A percentile compares a stretch with the other conserved stretches of the same genome.
Evolutionary conservation across 108 stramenopile species (phyloP).

Genomic region (Epithemia pelagica): DNA sequence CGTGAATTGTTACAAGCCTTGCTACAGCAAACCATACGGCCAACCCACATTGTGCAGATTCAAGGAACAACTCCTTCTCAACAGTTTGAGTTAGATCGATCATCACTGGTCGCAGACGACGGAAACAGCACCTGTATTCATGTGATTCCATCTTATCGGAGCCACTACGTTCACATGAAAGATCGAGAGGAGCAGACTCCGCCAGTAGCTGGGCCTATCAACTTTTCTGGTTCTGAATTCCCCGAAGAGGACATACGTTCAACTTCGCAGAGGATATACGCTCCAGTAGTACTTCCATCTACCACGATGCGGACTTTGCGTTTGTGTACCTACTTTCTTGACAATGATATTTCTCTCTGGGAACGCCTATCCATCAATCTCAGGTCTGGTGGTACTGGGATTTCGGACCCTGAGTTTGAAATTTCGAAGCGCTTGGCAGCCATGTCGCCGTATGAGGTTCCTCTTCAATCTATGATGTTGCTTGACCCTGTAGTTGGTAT

Average conservation of each 20-base stretch:
- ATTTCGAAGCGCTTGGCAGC: slow-evolving; percentile 42
- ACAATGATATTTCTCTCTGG: slow-evolving; percentile 27
- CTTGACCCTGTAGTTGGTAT: slow-evolving; percentile 1
- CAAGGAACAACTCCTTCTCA: slow-evolving; percentile 52
- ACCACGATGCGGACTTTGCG: slow-evolving; percentile 50
- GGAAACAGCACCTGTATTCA: background rate
- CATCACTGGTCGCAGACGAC: slow-evolving; percentile 1
- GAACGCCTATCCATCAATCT: slow-evolving; percentile 2
- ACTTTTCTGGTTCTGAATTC: background rate
- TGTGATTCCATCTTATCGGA: background rate
- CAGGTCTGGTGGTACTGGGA: slow-evolving; percentile 20
- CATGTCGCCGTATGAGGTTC: slow-evolving; percentile 34
- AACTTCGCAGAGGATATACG: background rate
- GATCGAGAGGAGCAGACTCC: background rate
- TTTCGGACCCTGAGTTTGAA: slow-evolving; percentile 41
- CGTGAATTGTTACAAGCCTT: slow-evolving; percentile 71
- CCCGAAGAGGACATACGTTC: background rate
- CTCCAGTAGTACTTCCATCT: slow-evolving; percentile 23
- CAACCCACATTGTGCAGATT: slow-evolving; percentile 77
- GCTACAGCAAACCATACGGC: slow-evolving; percentile 24
- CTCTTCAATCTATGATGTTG: slow-evolving; percentile 32
- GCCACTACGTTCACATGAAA: background rate
- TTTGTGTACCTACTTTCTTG: slow-evolving; percentile 63
- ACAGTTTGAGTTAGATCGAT: slow-evolving; percentile 42
- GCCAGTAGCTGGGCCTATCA: background rate